Conservation (phyloP, 306 rosid species). For the Albizia julibrissin region DNA sequence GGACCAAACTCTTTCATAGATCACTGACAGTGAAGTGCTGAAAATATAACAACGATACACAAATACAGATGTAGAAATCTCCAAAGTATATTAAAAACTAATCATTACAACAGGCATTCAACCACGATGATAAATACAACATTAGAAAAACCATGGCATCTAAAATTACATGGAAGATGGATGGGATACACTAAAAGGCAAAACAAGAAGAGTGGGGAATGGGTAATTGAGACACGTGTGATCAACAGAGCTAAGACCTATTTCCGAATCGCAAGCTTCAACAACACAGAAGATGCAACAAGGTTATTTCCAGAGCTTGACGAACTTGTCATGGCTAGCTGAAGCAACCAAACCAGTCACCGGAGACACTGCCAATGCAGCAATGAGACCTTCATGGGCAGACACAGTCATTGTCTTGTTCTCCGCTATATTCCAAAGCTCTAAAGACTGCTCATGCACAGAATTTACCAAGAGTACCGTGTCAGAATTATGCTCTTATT, state of each 20-base stretch:
- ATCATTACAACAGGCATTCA: constrained; percentile 1
- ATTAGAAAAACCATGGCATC: constrained; percentile 34
- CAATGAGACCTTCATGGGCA: constrained; percentile 89
- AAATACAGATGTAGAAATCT: neutral
- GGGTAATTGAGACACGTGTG: neutral
- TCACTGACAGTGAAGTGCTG: neutral
- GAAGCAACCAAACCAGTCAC: constrained; percentile 87
- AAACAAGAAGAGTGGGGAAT: neutral
- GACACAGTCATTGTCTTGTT: constrained; percentile 89
- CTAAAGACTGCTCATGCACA: constrained; percentile 70
- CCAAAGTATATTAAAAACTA: neutral
- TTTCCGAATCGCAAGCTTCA: constrained; percentile 24
- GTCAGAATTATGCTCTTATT: constrained; percentile 1
- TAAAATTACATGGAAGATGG: constrained; percentile 27
- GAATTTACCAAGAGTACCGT: neutral
- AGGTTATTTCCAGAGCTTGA: constrained; percentile 88
- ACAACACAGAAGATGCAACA: neutral
- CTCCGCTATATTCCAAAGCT: constrained; percentile 93
- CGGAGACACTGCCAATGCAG: constrained; percentile 78
- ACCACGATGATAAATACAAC: neutral
- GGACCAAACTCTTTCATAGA: neutral
- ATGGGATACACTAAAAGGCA: neutral
- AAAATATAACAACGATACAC: neutral
- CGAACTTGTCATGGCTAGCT: constrained; percentile 83
- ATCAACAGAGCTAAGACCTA: constrained; percentile 36